Conservation (phyloP, 768 basidiomycete species). For the Cystofilobasidium macerans region DNA sequence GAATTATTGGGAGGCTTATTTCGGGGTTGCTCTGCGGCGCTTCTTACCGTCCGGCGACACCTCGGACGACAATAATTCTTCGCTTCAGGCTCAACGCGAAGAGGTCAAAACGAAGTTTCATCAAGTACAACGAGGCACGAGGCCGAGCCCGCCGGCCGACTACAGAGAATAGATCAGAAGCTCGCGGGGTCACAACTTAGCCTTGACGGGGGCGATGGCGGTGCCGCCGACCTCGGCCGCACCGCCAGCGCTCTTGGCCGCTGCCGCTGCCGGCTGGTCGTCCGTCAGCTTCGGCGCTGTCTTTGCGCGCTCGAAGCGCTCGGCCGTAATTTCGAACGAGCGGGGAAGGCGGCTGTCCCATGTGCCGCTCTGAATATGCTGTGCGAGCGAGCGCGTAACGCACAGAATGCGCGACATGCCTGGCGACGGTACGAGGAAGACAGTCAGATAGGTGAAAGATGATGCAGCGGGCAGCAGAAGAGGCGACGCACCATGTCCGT, state of each 20-base stretch:
- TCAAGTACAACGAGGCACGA: too few species aligned
- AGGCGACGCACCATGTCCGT: slow-evolving; percentile 7
- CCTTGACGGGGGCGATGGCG: background rate
- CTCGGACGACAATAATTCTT: too few species aligned
- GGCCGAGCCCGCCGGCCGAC: too few species aligned
- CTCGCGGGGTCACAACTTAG: background rate
- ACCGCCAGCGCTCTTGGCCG: background rate
- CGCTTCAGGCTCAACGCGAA: too few species aligned
- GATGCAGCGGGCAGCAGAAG: background rate
- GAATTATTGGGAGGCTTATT: too few species aligned
- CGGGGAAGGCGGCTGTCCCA: slow-evolving; percentile 31
- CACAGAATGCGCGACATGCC: slow-evolving; percentile 33
- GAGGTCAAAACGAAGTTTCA: too few species aligned
- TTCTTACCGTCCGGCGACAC: too few species aligned
- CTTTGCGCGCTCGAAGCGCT: slow-evolving; percentile 28
- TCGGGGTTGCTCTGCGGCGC: too few species aligned
- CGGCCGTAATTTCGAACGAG: slow-evolving; percentile 29
- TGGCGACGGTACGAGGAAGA: background rate
- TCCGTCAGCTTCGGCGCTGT: background rate
- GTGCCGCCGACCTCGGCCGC: background rate
- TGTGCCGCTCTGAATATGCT: slow-evolving; percentile 24
- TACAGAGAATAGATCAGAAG: too few species aligned
- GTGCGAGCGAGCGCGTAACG: slow-evolving; percentile 29
- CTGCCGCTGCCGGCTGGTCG: background rate
- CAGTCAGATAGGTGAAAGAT: background rate